A percentile compares a stretch with the other conserved stretches of the same genome.
These are phyloP conservation scores for Sclerotinia minor DNA, from an alignment of 2,329 filamentous ascomycete species.

Conservation along the genomic window DNA sequence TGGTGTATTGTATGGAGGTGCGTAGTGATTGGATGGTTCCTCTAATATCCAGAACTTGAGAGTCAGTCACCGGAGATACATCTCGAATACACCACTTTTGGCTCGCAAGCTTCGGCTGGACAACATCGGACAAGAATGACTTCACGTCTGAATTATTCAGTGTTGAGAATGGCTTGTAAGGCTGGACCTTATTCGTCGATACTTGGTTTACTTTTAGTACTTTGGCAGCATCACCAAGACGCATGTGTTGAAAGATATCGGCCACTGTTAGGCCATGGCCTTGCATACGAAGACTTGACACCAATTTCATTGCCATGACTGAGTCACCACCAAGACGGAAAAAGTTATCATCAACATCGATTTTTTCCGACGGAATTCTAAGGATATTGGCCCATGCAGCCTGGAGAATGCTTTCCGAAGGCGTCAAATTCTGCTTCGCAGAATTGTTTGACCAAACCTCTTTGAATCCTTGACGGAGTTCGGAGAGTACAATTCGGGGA, in stretches of 20 bases:
- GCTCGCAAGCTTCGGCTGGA: conserved; percentile 44
- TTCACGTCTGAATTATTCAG: conserved; percentile 41
- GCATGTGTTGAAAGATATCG: conserved; percentile 45
- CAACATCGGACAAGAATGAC: conserved; percentile 42
- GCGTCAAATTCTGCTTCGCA: conserved; percentile 36
- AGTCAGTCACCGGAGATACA: conserved; percentile 44
- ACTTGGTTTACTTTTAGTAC: conserved; percentile 39
- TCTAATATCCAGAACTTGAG: conserved; percentile 46
- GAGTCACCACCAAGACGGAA: conserved; percentile 45
- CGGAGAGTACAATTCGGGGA: conserved; percentile 24
- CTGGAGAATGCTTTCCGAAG: conserved; percentile 42
- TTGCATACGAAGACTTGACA: conserved; percentile 42
- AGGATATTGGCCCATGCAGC: conserved; percentile 41
- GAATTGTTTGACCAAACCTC: conserved; percentile 43
- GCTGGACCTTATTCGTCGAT: conserved; percentile 29
- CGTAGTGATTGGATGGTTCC: conserved; percentile 40
- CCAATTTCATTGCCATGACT: conserved; percentile 47
- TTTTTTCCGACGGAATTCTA: conserved; percentile 38
- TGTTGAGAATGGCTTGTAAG: conserved; percentile 44
- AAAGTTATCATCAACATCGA: conserved; percentile 44
- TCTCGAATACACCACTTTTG: conserved; percentile 44
- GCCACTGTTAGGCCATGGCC: conserved; percentile 45
- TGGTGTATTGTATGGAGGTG: conserved; percentile 45
- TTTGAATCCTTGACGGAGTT: conserved; percentile 36
- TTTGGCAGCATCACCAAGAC: conserved; percentile 19